phyloP scores from a whole-genome alignment of 163 green algal genomes.

The Chloroidium sp. region DNA sequence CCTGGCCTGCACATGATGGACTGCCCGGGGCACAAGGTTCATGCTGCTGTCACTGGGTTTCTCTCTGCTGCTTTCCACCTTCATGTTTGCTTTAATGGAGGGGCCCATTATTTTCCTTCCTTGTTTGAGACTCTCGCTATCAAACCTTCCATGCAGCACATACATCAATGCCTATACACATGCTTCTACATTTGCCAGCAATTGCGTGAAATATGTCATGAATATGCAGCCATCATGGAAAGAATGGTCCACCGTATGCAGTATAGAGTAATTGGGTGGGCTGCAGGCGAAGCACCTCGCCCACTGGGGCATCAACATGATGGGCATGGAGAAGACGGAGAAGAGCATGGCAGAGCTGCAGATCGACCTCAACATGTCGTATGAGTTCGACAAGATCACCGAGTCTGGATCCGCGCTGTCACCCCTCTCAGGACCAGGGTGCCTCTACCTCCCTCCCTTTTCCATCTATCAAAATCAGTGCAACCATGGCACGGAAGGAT shows the following conservation, averaged over 20 bases:
- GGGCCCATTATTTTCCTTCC: too few species aligned
- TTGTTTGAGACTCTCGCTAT: too few species aligned
- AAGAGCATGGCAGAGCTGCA: slow-evolving; percentile 94
- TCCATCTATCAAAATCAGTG: neutral
- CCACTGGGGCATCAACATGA: slow-evolving; percentile 98
- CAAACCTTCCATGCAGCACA: neutral
- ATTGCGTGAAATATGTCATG: too few species aligned
- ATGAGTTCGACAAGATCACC: slow-evolving; percentile 90
- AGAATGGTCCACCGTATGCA: neutral
- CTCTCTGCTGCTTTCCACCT: too few species aligned
- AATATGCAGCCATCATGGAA: neutral
- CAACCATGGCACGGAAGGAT: too few species aligned
- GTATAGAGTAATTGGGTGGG: too few species aligned
- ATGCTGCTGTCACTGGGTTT: too few species aligned
- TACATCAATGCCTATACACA: neutral
- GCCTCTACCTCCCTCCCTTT: neutral
- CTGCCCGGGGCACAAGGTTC: too few species aligned
- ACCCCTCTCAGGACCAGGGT: slow-evolving; percentile 67
- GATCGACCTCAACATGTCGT: slow-evolving; percentile 82
- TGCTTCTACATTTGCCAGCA: too few species aligned
- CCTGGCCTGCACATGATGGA: neutral
- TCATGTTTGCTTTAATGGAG: too few species aligned
- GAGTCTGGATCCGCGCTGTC: slow-evolving; percentile 71
- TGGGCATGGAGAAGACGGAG: slow-evolving; percentile 91
- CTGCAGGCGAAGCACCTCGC: slow-evolving; percentile 68